Percentiles rank a stretch among this genome's conserved stretches.
Evolutionary conservation across 2,329 filamentous ascomycete species (phyloP).

Genomic region (Penicillium sp.): DNA sequence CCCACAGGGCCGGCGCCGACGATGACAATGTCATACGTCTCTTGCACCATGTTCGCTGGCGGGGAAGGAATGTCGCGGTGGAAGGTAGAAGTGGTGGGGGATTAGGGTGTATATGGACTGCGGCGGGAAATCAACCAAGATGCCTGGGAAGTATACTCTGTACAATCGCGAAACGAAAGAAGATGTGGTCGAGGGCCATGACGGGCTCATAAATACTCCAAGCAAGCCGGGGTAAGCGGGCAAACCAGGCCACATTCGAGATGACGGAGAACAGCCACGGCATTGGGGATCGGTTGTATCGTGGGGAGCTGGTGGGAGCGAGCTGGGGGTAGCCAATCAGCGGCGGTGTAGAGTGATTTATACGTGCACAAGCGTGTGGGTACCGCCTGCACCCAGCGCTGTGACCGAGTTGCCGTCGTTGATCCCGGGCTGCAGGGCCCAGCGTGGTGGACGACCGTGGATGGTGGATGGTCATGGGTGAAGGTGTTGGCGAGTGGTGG

Average conservation of each 20-base stretch:
- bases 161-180: slow-evolving; percentile 6
- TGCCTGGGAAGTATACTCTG: slow-evolving; percentile 7
- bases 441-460: slow-evolving; percentile 6
- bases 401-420: slow-evolving; percentile 31
- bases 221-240: slow-evolving; percentile 24
- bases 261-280: slow-evolving; percentile 38
- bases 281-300: slow-evolving; percentile 41
- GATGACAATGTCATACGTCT: slow-evolving; percentile 74
- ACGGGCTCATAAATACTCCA: slow-evolving; percentile 33
- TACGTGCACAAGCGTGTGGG: slow-evolving; percentile 16
- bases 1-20: slow-evolving; percentile 89
- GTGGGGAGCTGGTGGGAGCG: slow-evolving; percentile 21
- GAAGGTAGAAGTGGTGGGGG: not conserved
- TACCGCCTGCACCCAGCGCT: not conserved
- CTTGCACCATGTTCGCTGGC: slow-evolving; percentile 37
- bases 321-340: slow-evolving; percentile 15
- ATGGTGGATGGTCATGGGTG: not conserved
- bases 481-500: slow-evolving; percentile 37
- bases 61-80: not conserved
- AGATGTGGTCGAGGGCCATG: slow-evolving; percentile 21
- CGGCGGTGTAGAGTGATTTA: not conserved
- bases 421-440: slow-evolving; percentile 25
- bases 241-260: slow-evolving; percentile 8
- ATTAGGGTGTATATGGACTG: not conserved
- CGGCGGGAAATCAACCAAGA: not conserved